These are phyloP conservation scores for Teratosphaeria viscida DNA, from an alignment of 2,329 filamentous ascomycete species.

Conservation along the genomic window DNA sequence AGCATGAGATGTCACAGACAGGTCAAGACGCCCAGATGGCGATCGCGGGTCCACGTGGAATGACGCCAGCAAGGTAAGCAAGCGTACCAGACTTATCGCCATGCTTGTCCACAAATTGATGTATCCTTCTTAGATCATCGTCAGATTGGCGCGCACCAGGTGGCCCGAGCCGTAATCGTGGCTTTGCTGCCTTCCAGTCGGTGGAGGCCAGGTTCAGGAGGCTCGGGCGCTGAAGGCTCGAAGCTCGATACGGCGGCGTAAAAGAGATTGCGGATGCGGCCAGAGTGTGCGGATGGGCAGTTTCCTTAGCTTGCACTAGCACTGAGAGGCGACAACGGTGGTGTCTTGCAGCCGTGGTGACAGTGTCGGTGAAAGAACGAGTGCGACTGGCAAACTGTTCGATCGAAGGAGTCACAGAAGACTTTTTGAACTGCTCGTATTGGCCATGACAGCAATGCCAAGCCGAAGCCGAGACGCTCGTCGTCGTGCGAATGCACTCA, in stretches of 20 bases:
- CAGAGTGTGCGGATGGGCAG: no score
- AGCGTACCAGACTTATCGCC: neutral
- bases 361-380: neutral
- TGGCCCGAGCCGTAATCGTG: neutral
- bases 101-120: neutral
- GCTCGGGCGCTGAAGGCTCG: neutral
- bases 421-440: neutral
- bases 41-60: neutral
- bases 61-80: neutral
- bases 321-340: neutral
- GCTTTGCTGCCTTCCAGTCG: neutral
- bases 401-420: no score
- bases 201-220: neutral
- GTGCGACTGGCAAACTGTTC: neutral
- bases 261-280: no score
- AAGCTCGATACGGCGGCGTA: no score
- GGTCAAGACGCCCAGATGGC: neutral
- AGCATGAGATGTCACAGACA: no score
- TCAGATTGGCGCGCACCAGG: neutral
- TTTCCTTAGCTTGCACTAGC: neutral
- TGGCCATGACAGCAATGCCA: neutral
- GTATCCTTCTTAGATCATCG: neutral
- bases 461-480: neutral
- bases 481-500: neutral
- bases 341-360: neutral